Base-by-base conservation (phyloP, 495 filamentous ascomycete species). In the Aspergillus campestris region DNA sequence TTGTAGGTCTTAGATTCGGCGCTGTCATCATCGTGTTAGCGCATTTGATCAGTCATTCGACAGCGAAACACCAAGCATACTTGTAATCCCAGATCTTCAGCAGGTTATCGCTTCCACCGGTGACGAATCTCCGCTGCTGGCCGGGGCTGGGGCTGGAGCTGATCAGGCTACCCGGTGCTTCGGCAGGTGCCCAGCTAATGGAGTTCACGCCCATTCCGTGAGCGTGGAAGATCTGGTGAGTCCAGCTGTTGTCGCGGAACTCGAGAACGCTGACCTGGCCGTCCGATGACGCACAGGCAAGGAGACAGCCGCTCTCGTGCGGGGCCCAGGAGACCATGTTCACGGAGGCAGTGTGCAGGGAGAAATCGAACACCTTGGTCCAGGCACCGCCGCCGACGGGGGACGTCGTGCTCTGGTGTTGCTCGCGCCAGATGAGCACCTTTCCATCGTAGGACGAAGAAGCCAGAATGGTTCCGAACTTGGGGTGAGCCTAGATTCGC, bases 311-410 rank as follows among this genome's bases (percentile, higher is more conserved):
- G 32, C 81, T 80, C 71, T 97, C 92, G 66, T 96, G 90, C 1
- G 92, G 94, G n/a, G 88, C 81, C 92, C 90, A 96, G 41, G 88
- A 81, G 43, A 99, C 84, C 64, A 94, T 86, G 72, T 99, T 99
- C 44, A 96, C 91, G 40, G 83, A 88, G 33, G 90, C 90, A 60
- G 89, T 89, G 75, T 96, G 90, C 12, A 89, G 81, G 39, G 83
- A 80, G 66, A 89, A 91, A 57, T 91, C 85, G 70, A 89, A 91
- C 70, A 95, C 85, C 63, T 82, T 79, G 52, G 84, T 80, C 87
- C 85, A 88, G 43, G 67, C 58, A 57, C 73, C 70, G 50, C 73
- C 69, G 52, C 71, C 68, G 15, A 56, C 56, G 42, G 65, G 68
- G 24, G 66, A 66, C 40, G 67, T 63, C 30, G 70, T 55, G 52